phyloP scores from a whole-genome alignment of 2,329 filamentous ascomycete species.

The Lasiodiplodia sp. region DNA sequence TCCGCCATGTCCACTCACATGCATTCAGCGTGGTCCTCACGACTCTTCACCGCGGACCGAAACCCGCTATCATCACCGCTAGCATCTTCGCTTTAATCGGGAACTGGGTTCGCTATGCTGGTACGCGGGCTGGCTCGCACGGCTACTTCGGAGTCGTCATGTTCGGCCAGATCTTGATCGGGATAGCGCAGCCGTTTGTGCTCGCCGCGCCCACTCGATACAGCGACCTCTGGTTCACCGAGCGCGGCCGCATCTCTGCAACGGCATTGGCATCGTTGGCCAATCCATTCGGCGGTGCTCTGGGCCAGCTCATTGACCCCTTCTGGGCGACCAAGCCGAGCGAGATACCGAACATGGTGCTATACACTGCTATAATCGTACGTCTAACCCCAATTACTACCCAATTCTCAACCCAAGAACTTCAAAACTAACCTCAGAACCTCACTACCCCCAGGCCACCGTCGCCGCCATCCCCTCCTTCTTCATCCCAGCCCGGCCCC shows the following conservation, averaged over 20 bases:
- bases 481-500: slow-evolving; percentile 72
- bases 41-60: slow-evolving; percentile 81
- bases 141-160: slow-evolving; percentile 80
- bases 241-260: slow-evolving; percentile 80
- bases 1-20: slow-evolving; percentile 5
- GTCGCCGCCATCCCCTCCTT: slow-evolving; percentile 76
- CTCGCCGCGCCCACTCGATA: slow-evolving; percentile 88
- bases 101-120: slow-evolving; percentile 91
- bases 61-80: slow-evolving; percentile 72
- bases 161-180: slow-evolving; percentile 90
- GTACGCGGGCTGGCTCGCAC: slow-evolving; percentile 60
- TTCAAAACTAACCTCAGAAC: not conserved
- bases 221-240: slow-evolving; percentile 94
- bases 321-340: slow-evolving; percentile 70
- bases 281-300: slow-evolving; percentile 86
- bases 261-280: slow-evolving; percentile 86
- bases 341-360: slow-evolving; percentile 80
- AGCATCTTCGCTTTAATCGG: slow-evolving; percentile 78
- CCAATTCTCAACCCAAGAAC: slow-evolving; percentile 23
- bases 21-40: slow-evolving; percentile 66
- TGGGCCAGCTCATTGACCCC: slow-evolving; percentile 84
- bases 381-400: slow-evolving; percentile 42
- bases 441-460: slow-evolving; percentile 57
- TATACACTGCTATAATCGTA: slow-evolving; percentile 85
- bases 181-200: slow-evolving; percentile 90